phyloP scores from a whole-genome alignment of 768 basidiomycete genomes.

The Cyathus striatus region DNA sequence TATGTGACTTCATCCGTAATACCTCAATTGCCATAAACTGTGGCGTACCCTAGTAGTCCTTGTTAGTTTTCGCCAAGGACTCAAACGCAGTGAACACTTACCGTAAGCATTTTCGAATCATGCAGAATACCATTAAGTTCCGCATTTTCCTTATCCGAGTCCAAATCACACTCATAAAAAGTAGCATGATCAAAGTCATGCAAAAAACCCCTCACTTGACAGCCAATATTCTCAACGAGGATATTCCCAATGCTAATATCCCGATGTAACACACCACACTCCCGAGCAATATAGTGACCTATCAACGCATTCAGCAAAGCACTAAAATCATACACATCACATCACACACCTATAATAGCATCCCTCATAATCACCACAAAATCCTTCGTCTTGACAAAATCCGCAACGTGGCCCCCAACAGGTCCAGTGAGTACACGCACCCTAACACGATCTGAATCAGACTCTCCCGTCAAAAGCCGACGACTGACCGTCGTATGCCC shows the following conservation, averaged over 20 bases:
- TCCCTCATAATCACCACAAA: no score
- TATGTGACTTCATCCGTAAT: not conserved
- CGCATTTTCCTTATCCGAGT: not conserved
- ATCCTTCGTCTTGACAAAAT: no score
- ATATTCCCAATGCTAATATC: slow-evolving; percentile 3
- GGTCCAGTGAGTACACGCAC: no score
- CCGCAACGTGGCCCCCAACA: no score
- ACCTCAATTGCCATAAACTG: not conserved
- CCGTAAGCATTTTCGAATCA: not conserved
- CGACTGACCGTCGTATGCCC: no score
- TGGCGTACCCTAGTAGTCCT: not conserved
- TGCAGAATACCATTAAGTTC: not conserved
- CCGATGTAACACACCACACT: slow-evolving; percentile 2
- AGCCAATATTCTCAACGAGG: not conserved
- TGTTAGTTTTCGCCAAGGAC: not conserved
- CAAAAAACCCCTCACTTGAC: not conserved
- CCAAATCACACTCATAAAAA: not conserved
- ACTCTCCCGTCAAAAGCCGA: no score
- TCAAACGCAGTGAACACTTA: not conserved
- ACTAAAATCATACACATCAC: no score
- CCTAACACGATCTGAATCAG: no score
- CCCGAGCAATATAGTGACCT: not conserved
- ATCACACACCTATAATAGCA: no score
- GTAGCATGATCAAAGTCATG: slow-evolving; percentile 4
- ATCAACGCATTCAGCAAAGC: not conserved